Conservation (phyloP, 495 filamentous ascomycete species). For the Podospora pseudoanserina region DNA sequence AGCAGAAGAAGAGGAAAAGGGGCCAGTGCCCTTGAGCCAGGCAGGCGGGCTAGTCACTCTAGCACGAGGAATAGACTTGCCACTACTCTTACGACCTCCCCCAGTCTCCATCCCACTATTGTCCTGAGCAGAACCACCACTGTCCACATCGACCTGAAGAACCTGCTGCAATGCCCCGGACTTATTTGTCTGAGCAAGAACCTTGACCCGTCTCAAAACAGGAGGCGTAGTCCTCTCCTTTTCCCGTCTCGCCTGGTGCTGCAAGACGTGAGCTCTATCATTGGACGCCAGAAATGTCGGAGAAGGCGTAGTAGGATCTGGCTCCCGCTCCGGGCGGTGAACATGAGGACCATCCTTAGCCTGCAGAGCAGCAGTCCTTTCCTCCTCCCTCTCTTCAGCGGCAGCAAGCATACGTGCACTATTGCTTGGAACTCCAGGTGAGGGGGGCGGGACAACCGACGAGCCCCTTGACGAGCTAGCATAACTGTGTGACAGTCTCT, state of each 20-base stretch:
- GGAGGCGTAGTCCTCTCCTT: conserved; percentile 8
- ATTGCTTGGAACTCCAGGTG: background rate
- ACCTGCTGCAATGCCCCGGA: conserved; percentile 10
- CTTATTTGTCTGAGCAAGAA: conserved; percentile 10
- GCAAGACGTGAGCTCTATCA: background rate
- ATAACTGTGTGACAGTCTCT: conserved; percentile 3
- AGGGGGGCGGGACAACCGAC: background rate
- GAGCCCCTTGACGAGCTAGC: background rate
- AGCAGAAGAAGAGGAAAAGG: conserved; percentile 23
- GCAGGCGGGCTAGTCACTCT: conserved; percentile 34
- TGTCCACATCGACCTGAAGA: conserved; percentile 14
- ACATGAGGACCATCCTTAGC: background rate
- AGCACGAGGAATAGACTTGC: background rate
- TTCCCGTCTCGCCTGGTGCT: background rate
- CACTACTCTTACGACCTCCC: background rate
- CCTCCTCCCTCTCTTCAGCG: background rate
- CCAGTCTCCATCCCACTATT: conserved; percentile 20
- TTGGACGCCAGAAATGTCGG: background rate
- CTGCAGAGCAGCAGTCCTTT: background rate
- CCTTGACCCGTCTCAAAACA: conserved; percentile 14
- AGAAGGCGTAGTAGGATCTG: background rate
- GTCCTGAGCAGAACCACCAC: background rate
- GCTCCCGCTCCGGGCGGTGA: background rate
- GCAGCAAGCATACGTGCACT: background rate
- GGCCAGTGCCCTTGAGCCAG: conserved; percentile 32